phyloP scores from a whole-genome alignment of 768 basidiomycete genomes.

The Panaeolus papilionaceus region DNA sequence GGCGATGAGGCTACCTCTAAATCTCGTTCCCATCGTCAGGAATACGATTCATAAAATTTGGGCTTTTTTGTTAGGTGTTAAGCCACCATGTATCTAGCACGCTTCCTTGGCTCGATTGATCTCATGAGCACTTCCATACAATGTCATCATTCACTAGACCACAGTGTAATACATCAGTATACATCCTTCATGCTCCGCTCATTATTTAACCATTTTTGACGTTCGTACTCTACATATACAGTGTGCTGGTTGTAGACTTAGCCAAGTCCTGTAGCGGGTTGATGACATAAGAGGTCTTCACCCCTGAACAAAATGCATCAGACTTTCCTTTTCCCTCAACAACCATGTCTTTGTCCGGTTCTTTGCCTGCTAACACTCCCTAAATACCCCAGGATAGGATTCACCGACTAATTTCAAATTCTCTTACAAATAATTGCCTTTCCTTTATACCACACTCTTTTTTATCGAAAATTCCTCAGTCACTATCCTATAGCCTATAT shows the following conservation, averaged over 20 bases:
- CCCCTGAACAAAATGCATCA: not conserved
- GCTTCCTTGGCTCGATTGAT: not conserved
- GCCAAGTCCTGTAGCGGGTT: not conserved
- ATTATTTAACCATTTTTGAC: too few relatives aligned
- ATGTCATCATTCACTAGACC: not conserved
- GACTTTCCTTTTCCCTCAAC: not conserved
- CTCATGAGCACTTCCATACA: not conserved
- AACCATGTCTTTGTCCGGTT: not conserved
- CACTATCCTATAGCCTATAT: not conserved
- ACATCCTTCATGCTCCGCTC: not conserved
- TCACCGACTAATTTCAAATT: not conserved
- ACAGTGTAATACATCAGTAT: not conserved
- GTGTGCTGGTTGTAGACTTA: too few relatives aligned
- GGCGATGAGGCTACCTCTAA: conserved; percentile 24
- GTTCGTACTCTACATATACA: too few relatives aligned
- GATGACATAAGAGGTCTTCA: conserved; percentile 5
- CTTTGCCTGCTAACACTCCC: not conserved
- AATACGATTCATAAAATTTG: not conserved
- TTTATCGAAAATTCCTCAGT: not conserved
- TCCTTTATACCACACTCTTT: not conserved
- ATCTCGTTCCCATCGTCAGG: not conserved
- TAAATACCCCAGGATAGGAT: not conserved
- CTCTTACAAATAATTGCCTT: not conserved
- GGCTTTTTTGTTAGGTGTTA: too few relatives aligned
- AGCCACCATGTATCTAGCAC: not conserved